phyloP scores from a whole-genome alignment of 306 rosid species.

The Rubus idaeus region DNA sequence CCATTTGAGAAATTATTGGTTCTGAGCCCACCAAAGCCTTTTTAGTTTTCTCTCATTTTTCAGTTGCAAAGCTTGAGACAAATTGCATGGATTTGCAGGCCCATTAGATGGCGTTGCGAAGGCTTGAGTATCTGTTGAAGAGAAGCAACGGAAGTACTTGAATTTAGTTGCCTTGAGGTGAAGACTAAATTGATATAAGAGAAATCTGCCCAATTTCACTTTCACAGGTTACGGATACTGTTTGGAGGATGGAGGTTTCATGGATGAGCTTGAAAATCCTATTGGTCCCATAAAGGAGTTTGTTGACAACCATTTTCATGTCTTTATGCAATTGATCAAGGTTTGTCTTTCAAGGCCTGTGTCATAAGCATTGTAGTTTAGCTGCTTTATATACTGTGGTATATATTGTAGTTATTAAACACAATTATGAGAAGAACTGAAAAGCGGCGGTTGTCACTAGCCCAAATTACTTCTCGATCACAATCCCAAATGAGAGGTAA shows the following conservation, averaged over 20 bases:
- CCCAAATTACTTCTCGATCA: not conserved
- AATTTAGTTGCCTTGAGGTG: not conserved
- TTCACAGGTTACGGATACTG: not conserved
- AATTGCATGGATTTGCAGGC: not conserved
- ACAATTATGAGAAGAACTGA: not conserved
- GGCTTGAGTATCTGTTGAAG: not conserved
- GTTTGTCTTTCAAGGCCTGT: not conserved
- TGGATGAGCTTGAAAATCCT: no score
- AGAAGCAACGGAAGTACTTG: not conserved
- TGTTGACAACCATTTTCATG: not conserved
- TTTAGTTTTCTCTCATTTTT: not conserved
- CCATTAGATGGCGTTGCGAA: no score
- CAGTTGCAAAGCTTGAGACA: not conserved
- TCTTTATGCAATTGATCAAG: not conserved
- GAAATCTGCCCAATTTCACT: not conserved
- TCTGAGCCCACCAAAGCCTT: not conserved
- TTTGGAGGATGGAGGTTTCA: not conserved
- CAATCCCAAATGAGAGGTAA: not conserved
- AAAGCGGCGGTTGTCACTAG: not conserved
- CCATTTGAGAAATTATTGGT: not conserved
- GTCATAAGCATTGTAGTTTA: not conserved
- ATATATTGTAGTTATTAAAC: not conserved
- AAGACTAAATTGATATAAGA: not conserved
- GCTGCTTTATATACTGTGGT: not conserved
- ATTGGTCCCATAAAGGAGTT: not conserved